Evolutionary conservation across 305 asterid genomes (phyloP).

Genomic region (Striga hermonthica): DNA sequence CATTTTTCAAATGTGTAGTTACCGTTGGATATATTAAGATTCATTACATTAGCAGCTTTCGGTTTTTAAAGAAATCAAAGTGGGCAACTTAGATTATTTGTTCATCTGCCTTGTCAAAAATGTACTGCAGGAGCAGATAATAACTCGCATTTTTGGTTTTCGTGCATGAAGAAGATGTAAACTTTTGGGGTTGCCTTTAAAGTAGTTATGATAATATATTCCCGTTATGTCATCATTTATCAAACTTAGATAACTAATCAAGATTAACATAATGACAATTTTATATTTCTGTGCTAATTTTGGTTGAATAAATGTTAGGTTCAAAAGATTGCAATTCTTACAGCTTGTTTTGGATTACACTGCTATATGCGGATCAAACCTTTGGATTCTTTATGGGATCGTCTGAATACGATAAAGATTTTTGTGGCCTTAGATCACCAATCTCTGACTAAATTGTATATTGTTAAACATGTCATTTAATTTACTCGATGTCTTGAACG

Average conservation of each 20-base stretch:
- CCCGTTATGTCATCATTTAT: neutral
- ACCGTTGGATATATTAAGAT: neutral
- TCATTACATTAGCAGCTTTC: neutral
- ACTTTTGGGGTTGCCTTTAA: neutral
- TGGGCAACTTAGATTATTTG: neutral
- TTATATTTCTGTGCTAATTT: constrained; percentile 8
- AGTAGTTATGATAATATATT: neutral
- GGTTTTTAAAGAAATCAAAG: neutral
- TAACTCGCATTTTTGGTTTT: neutral
- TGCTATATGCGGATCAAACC: neutral
- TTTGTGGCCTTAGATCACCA: constrained; percentile 9
- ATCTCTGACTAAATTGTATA: neutral
- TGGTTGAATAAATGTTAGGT: constrained; percentile 5
- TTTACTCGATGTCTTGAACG: too few species aligned
- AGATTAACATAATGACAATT: neutral
- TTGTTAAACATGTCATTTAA: neutral
- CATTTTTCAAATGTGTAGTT: neutral
- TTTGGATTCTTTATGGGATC: constrained; percentile 9
- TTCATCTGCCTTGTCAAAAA: neutral
- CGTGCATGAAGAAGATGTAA: neutral
- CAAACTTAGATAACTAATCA: constrained; percentile 18
- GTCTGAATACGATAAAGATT: neutral
- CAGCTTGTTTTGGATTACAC: constrained; percentile 12
- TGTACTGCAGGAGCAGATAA: neutral
- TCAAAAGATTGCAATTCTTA: neutral